Evolutionary conservation across 2,329 filamentous ascomycete species (phyloP), one percentile per base, ranked within the genome.

Genomic region (Aureobasidium namibiae): DNA sequence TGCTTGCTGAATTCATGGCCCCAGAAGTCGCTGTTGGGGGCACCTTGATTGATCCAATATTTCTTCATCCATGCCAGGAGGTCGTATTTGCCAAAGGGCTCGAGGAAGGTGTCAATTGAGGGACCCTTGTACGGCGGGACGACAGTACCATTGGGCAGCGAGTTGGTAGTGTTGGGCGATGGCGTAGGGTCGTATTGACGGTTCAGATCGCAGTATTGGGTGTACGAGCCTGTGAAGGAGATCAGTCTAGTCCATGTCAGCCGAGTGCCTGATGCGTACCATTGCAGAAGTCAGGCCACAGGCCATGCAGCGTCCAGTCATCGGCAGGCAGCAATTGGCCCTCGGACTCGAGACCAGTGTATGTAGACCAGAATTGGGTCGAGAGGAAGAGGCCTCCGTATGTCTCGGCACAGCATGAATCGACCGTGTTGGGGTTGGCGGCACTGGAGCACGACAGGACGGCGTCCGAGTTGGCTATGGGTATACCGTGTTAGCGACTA

Each of bases 1-100:
- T 86, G 84, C 75, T 87, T 87, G 72, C 76, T 79, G 74, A 84
- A 87, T 68, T 87, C 84, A 73, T 87, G 84, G 39, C 72, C 84
- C 84, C 84, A 87, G 72, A 88, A 82, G 34, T 80, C 76, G 53
- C 73, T 69, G 72, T 84, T 87, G 14, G 79, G 75, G 50, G 79
- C 77, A 61, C 73, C 73, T 63, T 82, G 81, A 49, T 78, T 78
- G 63, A 86, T 77, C 85, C 85, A 88, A 77, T 78, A 80, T 66
- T 78, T 83, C 67, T 84, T 81, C 85, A 88, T 88, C 73, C 79
- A 88, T 2, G 75, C 78, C 2, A 87, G 76, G 2, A 87, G 74
- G 66, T 86, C 83, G 62, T 75, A 76, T 63, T 79, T 80, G 60
- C 80, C 82, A 64, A 85, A 82, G 0, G 78, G 74, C 65, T 76